Evolutionary conservation across 768 basidiomycete genomes (phyloP), one percentile per base, ranked within the genome.

Genomic region (Termitomyces sp.): DNA sequence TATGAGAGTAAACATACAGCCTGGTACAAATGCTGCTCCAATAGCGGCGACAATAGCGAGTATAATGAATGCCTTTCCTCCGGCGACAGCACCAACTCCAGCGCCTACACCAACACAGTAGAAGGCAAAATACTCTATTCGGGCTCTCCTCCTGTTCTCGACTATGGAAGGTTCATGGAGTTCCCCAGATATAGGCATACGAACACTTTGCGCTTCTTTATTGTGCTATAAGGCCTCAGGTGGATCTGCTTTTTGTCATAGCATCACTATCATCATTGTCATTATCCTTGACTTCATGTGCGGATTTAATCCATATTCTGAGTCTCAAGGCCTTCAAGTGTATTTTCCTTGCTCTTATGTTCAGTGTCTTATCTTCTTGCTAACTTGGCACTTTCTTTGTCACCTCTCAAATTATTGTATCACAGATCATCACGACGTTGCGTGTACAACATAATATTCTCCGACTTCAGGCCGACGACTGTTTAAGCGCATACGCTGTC

Each of bases 11-110:
- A 14, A 6, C 32, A 48, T 14, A 33, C 59, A 2, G 57, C 64
- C 49, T 39, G 56, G 69, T 27, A 39, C 69, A 32, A 55, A 67
- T 33, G 64, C 71, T 24, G 70, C 68, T 22, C 62, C 74, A 0
- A 72, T 81, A 9, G 79, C 83, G 2, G 73, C 84, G 27, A 80
- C 85, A 53, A 82, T 88, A 67, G 88, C 85, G 34, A 84, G 80
- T 58, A 86, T 89, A 61, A 84, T 89, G 85, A 82, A 85, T 63
- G 85, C 86, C n/a, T 87, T 86, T 67, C 78, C 84, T 9, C 68
- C 73, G 1, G 63, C 64, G 9, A 62, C 53, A 22, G 61, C 45
- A 6, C 32, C 62, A 22, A 27, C 47, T 27, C 52, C 54, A 10
- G 36, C 57, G 14, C 61, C 61, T 16, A 46, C 55, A 13, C 62